Conservation (phyloP, 768 basidiomycete species). For the Suillus placidus region DNA sequence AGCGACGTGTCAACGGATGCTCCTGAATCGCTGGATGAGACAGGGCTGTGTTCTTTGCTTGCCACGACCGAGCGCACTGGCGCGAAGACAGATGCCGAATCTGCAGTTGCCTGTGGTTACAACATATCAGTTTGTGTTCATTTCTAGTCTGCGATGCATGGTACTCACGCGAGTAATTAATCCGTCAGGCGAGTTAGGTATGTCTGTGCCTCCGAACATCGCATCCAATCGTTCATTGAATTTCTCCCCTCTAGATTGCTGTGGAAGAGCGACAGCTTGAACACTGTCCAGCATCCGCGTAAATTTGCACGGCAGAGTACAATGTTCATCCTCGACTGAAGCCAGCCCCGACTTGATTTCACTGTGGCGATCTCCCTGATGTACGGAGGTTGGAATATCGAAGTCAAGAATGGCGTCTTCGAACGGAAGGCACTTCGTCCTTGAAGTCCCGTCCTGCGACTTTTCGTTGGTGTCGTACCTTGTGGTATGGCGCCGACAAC, state of each 20-base stretch:
- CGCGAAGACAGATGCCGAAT: not conserved
- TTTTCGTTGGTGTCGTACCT: not conserved
- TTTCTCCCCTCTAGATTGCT: not conserved
- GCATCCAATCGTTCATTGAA: conserved; percentile 1
- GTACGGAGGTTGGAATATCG: not conserved
- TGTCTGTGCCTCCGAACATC: not conserved
- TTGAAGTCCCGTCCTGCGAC: not conserved
- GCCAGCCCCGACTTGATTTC: not conserved
- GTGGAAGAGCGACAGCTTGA: no score
- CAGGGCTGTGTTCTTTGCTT: not conserved
- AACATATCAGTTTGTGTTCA: not conserved
- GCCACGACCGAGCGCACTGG: not conserved
- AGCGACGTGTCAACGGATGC: not conserved
- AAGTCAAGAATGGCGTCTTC: not conserved
- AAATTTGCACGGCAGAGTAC: not conserved
- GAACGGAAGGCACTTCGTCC: not conserved
- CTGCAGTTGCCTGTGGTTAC: not conserved
- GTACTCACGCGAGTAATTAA: not conserved
- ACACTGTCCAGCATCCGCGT: not conserved
- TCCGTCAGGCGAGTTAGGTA: not conserved
- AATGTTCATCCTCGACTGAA: not conserved
- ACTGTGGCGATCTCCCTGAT: not conserved
- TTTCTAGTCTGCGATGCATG: not conserved
- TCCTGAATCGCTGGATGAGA: not conserved
- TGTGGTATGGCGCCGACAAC: not conserved